Evolutionary conservation across 345 rosid species (phyloP).

Genomic region (Populus davidiana): DNA sequence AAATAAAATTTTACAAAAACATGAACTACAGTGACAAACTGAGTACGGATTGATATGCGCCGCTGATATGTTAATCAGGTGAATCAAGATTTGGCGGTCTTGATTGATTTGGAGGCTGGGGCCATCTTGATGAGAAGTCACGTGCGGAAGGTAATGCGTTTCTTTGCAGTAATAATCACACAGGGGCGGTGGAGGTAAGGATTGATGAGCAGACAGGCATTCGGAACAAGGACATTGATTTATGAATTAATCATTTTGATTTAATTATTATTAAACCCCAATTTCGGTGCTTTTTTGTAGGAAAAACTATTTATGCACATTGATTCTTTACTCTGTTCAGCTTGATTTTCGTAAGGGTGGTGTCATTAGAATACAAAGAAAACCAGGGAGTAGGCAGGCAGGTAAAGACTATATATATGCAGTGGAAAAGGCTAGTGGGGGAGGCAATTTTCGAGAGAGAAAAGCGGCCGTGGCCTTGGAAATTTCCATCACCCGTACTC

Average conservation of each 20-base stretch:
- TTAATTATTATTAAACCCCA: not conserved
- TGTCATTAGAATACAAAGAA: not conserved
- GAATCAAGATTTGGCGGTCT: not conserved
- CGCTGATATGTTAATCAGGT: not conserved
- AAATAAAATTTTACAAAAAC: too few species aligned
- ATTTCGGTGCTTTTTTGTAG: not conserved
- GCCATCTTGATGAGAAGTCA: not conserved
- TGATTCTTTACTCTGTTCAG: not conserved
- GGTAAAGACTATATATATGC: not conserved
- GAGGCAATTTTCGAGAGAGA: not conserved
- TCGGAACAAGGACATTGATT: not conserved
- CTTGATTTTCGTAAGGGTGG: not conserved
- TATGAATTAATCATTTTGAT: not conserved
- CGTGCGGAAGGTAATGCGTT: slow-evolving; percentile 8
- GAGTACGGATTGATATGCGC: not conserved
- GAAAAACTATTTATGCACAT: not conserved
- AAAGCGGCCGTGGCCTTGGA: not conserved
- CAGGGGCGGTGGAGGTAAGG: slow-evolving; percentile 6
- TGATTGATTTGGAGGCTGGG: not conserved
- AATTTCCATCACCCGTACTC: not conserved
- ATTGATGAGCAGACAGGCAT: not conserved
- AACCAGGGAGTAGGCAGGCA: not conserved
- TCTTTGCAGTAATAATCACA: slow-evolving; percentile 7
- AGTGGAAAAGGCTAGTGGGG: not conserved
- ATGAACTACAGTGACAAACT: too few species aligned